Evolutionary conservation across 768 basidiomycete genomes (phyloP).

Genomic region (Rhizopogon vinicolor): DNA sequence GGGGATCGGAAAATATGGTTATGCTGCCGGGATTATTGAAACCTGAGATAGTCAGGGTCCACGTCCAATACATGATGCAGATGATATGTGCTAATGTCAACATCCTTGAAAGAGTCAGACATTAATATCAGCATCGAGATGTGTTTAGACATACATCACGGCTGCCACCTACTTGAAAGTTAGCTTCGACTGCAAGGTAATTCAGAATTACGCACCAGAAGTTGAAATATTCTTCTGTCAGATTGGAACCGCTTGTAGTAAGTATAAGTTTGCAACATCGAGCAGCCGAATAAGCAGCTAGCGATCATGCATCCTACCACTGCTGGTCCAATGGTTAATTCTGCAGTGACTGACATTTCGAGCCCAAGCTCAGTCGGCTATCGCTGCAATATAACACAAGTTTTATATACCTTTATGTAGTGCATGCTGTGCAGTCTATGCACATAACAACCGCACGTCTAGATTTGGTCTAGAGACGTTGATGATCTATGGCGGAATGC

Average conservation of each 20-base stretch:
- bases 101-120: background rate
- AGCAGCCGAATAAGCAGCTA: slow-evolving; percentile 5
- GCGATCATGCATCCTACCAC: slow-evolving; percentile 2
- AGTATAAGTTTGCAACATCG: slow-evolving; percentile 1
- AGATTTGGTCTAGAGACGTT: too few relatives aligned
- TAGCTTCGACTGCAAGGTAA: background rate
- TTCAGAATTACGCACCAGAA: background rate
- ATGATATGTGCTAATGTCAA: background rate
- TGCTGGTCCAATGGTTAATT: slow-evolving; percentile 4
- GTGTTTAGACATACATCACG: background rate
- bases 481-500: too few relatives aligned
- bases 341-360: background rate
- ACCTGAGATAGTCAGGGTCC: background rate
- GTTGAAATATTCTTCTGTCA: background rate
- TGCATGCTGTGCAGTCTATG: too few relatives aligned
- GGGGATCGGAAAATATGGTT: slow-evolving; percentile 5
- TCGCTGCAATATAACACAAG: too few relatives aligned
- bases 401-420: too few relatives aligned
- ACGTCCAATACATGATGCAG: slow-evolving; percentile 2
- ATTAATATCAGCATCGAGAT: background rate
- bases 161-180: background rate
- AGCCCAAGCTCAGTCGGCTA: background rate
- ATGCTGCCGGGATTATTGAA: background rate
- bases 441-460: too few relatives aligned
- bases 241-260: slow-evolving; percentile 1